These are phyloP conservation scores for Botrytis paeoniae DNA, from an alignment of 2,329 filamentous ascomycete species.

Conservation along the genomic window DNA sequence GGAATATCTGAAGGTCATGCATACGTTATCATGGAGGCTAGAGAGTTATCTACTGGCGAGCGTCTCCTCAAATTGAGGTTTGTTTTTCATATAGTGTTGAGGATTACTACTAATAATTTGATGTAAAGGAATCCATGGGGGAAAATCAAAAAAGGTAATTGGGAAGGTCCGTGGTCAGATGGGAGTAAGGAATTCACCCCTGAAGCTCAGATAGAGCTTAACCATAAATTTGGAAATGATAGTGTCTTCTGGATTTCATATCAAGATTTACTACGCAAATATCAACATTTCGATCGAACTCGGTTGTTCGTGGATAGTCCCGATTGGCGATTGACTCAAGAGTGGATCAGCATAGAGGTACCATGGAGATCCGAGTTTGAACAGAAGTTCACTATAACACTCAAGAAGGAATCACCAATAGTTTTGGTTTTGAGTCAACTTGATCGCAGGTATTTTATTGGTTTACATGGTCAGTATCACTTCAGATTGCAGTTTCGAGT, in stretches of 20 bases:
- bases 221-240: constrained; percentile 58
- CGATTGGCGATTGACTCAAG: constrained; percentile 56
- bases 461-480: constrained; percentile 56
- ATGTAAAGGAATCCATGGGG: constrained; percentile 54
- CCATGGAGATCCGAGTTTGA: constrained; percentile 61
- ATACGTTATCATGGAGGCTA: constrained; percentile 59
- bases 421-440: constrained; percentile 61
- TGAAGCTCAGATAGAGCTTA: constrained; percentile 55
- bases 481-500: constrained; percentile 49
- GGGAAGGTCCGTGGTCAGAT: constrained; percentile 58
- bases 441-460: constrained; percentile 60
- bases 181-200: constrained; percentile 61
- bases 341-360: constrained; percentile 61
- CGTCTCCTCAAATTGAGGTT: constrained; percentile 54
- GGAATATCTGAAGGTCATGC: constrained; percentile 59
- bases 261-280: constrained; percentile 60
- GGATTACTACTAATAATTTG: neutral
- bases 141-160: constrained; percentile 54
- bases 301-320: constrained; percentile 54
- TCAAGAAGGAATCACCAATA: constrained; percentile 55
- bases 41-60: constrained; percentile 50
- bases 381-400: constrained; percentile 57
- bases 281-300: constrained; percentile 59
- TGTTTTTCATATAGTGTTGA: constrained; percentile 4
- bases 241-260: constrained; percentile 64